Percentiles rank a stretch among this genome's conserved stretches.
phyloP scores from a whole-genome alignment of 768 basidiomycete species.

The Lactarius hatsudake region DNA sequence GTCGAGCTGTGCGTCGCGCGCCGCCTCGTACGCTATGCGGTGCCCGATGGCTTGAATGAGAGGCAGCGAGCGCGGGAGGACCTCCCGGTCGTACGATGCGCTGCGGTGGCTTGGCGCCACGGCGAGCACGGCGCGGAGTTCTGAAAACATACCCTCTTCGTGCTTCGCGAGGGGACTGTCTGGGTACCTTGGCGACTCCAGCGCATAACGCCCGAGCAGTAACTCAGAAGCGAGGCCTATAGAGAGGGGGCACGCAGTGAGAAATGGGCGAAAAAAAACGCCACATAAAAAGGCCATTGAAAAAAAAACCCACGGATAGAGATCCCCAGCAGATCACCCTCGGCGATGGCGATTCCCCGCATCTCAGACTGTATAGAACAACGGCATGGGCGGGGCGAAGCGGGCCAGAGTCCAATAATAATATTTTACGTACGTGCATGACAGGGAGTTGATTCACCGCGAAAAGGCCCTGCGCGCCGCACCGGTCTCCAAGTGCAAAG shows the following conservation, averaged over 20 bases:
- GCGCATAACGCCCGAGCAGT: constrained; percentile 49
- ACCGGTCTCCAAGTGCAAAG: constrained; percentile 57
- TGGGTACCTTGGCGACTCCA: constrained; percentile 44
- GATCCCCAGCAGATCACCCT: constrained; percentile 51
- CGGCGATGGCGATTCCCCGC: constrained; percentile 39
- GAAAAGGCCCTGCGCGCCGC: constrained; percentile 65
- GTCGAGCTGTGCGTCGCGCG: constrained; percentile 42
- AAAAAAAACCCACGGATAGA: constrained; percentile 46
- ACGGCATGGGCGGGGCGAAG: constrained; percentile 27
- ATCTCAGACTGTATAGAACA: constrained; percentile 24
- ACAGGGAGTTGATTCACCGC: constrained; percentile 60
- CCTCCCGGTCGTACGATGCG: constrained; percentile 48
- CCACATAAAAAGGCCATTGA: not conserved
- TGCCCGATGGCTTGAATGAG: constrained; percentile 63
- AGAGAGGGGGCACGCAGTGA: not conserved
- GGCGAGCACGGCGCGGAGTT: constrained; percentile 26
- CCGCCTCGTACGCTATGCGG: constrained; percentile 58
- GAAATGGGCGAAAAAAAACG: constrained; percentile 30
- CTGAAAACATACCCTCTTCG: constrained; percentile 36
- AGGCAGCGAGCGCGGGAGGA: constrained; percentile 54
- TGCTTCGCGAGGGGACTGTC: constrained; percentile 56
- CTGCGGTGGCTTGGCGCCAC: constrained; percentile 41
- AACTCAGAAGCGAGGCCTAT: constrained; percentile 57
- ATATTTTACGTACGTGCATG: constrained; percentile 43
- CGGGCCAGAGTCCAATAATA: constrained; percentile 31